Evolutionary conservation across 202 grass and related monocot species (phyloP).

Genomic region (Cymbopogon flexuosus): DNA sequence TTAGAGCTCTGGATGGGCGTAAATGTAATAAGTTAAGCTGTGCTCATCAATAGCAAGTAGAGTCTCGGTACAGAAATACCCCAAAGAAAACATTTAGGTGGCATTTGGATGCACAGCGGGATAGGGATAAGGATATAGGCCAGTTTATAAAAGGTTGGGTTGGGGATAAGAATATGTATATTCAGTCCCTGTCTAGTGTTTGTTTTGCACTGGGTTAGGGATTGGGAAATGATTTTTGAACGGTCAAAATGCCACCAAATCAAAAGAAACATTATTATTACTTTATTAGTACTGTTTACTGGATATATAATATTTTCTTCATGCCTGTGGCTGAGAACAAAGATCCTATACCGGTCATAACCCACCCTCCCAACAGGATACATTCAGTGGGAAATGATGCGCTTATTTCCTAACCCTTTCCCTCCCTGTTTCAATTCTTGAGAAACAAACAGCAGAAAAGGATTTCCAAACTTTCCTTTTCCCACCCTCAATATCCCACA

Average conservation of each 20-base stretch:
- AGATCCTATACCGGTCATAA: background rate
- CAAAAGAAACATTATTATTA: background rate
- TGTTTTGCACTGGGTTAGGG: background rate
- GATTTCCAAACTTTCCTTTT: background rate
- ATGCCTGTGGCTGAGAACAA: background rate
- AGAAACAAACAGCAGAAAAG: background rate
- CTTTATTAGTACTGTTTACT: background rate
- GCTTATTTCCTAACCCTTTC: background rate
- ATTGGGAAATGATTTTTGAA: background rate
- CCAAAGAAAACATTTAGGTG: background rate
- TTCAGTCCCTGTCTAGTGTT: background rate
- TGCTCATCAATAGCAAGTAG: background rate
- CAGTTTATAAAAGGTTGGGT: background rate
- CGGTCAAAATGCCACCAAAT: background rate
- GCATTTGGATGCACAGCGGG: background rate
- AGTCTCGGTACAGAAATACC: background rate
- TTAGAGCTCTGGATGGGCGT: background rate
- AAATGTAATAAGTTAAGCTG: background rate
- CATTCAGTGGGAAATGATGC: background rate
- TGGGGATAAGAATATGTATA: background rate
- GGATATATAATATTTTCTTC: background rate
- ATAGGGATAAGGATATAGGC: background rate
- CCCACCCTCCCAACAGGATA: background rate
- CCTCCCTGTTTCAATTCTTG: background rate
- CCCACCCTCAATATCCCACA: background rate